Evolutionary conservation across 352 stramenopile genomes (phyloP).

Genomic region (Blastocystis sp.): DNA sequence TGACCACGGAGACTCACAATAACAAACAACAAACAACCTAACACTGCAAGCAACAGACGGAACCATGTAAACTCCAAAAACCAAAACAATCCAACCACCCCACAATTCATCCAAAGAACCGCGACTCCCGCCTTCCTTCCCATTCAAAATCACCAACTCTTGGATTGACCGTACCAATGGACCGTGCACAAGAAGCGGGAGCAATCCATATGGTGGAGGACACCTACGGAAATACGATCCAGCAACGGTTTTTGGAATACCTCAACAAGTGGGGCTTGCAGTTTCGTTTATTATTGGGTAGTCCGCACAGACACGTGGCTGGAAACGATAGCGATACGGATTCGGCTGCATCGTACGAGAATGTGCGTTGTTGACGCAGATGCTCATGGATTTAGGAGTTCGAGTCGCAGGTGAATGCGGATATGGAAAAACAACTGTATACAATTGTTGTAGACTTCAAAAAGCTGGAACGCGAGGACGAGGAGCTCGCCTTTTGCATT

Average conservation of each 20-base stretch:
- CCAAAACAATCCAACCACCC: too few relatives aligned
- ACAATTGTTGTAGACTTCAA: constrained; percentile 46
- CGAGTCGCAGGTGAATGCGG: not conserved
- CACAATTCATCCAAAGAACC: too few relatives aligned
- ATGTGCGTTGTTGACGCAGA: not conserved
- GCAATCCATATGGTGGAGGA: too few relatives aligned
- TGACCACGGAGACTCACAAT: too few relatives aligned
- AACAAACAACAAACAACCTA: too few relatives aligned
- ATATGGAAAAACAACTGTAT: not conserved
- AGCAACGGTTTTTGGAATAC: constrained; percentile 52
- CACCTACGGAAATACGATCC: constrained; percentile 20
- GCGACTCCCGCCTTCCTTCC: too few relatives aligned
- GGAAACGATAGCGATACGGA: not conserved
- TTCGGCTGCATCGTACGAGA: not conserved
- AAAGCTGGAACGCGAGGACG: not conserved
- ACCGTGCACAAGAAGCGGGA: too few relatives aligned
- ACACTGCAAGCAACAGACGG: too few relatives aligned
- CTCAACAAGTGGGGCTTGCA: not conserved
- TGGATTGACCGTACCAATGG: too few relatives aligned
- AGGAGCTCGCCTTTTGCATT: constrained; percentile 33
- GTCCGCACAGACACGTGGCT: constrained; percentile 2
- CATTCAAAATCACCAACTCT: too few relatives aligned
- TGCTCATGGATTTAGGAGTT: constrained; percentile 12
- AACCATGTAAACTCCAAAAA: too few relatives aligned
- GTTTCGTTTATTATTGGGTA: not conserved